Evolutionary conservation across 164 flowering plant species (phyloP), one percentile per base, ranked within the genome.

Genomic region (Magnolia sinica): DNA sequence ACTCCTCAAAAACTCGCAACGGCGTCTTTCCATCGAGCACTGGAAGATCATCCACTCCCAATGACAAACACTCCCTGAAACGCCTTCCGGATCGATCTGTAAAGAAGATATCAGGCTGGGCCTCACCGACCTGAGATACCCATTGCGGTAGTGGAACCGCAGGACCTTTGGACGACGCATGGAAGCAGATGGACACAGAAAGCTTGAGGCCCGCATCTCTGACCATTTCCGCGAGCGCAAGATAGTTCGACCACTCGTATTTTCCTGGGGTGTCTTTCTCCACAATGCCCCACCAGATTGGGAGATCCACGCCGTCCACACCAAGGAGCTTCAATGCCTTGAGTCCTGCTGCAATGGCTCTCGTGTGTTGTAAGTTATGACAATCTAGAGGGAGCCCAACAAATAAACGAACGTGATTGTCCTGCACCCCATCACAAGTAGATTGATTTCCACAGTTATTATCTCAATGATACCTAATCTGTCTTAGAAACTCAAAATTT

Each of bases 201-300:
- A 96, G 89, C 87, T 96, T 87, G 70, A 96, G 93, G 20, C 92
- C 99, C 9, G 81, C 82, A 55, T 86, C 89, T 71, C 86, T 86
- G 73, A 92, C 93, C 92, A 96, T 89, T 74, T 94, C 90, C 11
- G 89, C 96, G 76, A 94, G 81, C 37, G 86, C 84, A 61, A 89
- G 89, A 79, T 96, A 94, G 50, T 89, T 87, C 0, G 93, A 87
- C 98, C 97, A 96, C 0, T 94, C 84, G 69, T 91, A 91, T 50
- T 87, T 82, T 52, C 97, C 97, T 86, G 84, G 87, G 37, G 83
- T 80, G 78, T 90, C 93, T 74, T 86, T 92, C 89, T 96, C 99
- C 14, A 77, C 97, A 24, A 91, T 64, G 19, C 98, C 99, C 99
- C 99, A 96, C 94, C 93, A 96, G 11, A 96, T 79, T 0, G 99